Percentiles rank a stretch among this genome's conserved stretches.
Conservation (phyloP, 148 eudicot species). For the Drosera capensis region DNA sequence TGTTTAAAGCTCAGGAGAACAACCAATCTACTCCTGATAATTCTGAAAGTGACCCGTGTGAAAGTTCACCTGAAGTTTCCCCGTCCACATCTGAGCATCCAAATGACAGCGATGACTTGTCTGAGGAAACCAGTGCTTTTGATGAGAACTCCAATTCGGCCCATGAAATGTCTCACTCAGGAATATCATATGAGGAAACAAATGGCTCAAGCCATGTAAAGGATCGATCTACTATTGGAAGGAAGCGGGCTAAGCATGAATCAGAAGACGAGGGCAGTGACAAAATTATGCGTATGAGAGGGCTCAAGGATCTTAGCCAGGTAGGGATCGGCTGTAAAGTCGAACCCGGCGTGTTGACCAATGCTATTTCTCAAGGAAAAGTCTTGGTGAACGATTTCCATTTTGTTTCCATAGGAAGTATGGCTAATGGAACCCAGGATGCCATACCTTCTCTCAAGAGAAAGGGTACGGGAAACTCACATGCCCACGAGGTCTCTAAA, state of each 20-base stretch:
- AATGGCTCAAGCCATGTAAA: conserved; percentile 16
- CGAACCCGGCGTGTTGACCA: conserved; percentile 8
- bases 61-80: conserved; percentile 14
- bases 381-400: conserved; percentile 3
- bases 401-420: conserved; percentile 5
- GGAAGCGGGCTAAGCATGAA: conserved; percentile 42
- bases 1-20: conserved; percentile 16
- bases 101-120: conserved; percentile 18
- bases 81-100: conserved; percentile 11
- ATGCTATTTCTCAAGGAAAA: conserved; percentile 8
- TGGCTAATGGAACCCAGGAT: conserved; percentile 18
- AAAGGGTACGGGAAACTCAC: conserved; percentile 45
- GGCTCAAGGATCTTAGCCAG: conserved; percentile 69
- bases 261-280: conserved; percentile 89
- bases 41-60: conserved; percentile 10
- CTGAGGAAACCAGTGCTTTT: conserved; percentile 25
- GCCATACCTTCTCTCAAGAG: conserved; percentile 30
- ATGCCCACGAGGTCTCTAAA: conserved; percentile 49
- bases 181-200: conserved; percentile 42
- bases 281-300: conserved; percentile 74
- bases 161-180: conserved; percentile 43
- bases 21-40: conserved; percentile 5
- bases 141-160: conserved; percentile 28
- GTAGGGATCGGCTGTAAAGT: conserved; percentile 13
- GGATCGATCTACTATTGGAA: conserved; percentile 23